A percentile compares a stretch with the other conserved stretches of the same genome.
Evolutionary conservation across 495 filamentous ascomycete species (phyloP).

Genomic region (Lentithecium fluviatile): DNA sequence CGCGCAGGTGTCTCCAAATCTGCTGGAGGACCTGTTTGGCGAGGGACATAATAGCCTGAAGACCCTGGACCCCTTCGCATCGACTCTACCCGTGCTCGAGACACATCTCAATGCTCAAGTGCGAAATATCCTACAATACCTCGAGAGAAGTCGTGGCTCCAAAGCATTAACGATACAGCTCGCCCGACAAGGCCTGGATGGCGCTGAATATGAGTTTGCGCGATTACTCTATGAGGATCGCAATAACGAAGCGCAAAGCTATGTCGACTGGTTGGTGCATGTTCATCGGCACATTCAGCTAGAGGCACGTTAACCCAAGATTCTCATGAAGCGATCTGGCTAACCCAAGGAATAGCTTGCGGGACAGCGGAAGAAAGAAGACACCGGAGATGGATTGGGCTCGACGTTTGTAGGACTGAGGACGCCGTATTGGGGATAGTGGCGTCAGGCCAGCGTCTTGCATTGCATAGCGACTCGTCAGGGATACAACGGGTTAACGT

Average conservation of each 20-base stretch:
- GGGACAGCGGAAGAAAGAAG: conserved; percentile 75
- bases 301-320: conserved; percentile 56
- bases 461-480: conserved; percentile 25
- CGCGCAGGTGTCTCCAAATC: conserved; percentile 67
- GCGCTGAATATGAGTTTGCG: conserved; percentile 95
- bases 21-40: conserved; percentile 89
- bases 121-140: conserved; percentile 85
- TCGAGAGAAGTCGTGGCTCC: conserved; percentile 74
- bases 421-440: conserved; percentile 63
- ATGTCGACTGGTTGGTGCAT: conserved; percentile 98
- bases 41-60: conserved; percentile 68
- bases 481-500: not conserved
- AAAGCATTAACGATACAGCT: conserved; percentile 89
- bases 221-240: conserved; percentile 86
- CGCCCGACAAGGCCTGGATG: conserved; percentile 89
- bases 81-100: conserved; percentile 69
- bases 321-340: not conserved
- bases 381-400: conserved; percentile 45
- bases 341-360: conserved; percentile 51
- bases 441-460: conserved; percentile 2
- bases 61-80: conserved; percentile 72
- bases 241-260: conserved; percentile 95
- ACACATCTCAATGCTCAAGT: conserved; percentile 95
- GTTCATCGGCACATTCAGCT: conserved; percentile 88
- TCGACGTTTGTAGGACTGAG: conserved; percentile 66